Base-by-base conservation (phyloP, 768 basidiomycete genomes). In the Boletellus ananas region DNA sequence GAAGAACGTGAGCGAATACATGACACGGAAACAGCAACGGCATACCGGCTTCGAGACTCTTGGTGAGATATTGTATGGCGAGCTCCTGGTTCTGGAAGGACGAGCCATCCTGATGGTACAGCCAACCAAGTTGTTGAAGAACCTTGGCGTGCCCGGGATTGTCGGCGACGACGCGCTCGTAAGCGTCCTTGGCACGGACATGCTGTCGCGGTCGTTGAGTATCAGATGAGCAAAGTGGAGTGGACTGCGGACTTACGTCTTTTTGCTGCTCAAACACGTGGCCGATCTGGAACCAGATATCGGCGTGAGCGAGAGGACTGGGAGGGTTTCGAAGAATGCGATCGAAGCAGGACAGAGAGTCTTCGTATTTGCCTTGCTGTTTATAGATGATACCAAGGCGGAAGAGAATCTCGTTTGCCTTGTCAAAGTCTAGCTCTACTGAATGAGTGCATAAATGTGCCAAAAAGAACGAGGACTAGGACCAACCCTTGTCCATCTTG, bases 241-340 rank as follows among this genome's bases (percentile, higher is more conserved):
- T 6, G 49, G 18, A 17, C 14, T 17, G 31, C 12, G 13, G 7
- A 73, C 81, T 70, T 66, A 94, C 94, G 66, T 98, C 94, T 71
- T 93, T 88, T 69, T 95, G 91, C 65, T 96, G 94, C 70, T 98
- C 96, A 61, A 90, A 93, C 17, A 98, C 95, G 63, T 98, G 96
- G 3, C 96, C 96, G 53, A 99, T 96, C 72, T 99, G 96, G 82
- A 98, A 98, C 94, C 94, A 98, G 56, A 99, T 98, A 59, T 99
- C 96, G 49, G 93, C 90, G 59, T 94, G 90, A 14, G 94, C 95
- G 29, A 99, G 84, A 2, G 96, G 96, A 56, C 84, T 87, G 31
- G 95, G 96, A 3, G 96, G 96, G 63, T 90, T 94, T 54, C 90
- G 88, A 46, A 98, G 84, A 56, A 99, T 98, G 64, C 90, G 90